Conservation (phyloP, 805 yeast genomes). For the Ogataea naganishii region DNA sequence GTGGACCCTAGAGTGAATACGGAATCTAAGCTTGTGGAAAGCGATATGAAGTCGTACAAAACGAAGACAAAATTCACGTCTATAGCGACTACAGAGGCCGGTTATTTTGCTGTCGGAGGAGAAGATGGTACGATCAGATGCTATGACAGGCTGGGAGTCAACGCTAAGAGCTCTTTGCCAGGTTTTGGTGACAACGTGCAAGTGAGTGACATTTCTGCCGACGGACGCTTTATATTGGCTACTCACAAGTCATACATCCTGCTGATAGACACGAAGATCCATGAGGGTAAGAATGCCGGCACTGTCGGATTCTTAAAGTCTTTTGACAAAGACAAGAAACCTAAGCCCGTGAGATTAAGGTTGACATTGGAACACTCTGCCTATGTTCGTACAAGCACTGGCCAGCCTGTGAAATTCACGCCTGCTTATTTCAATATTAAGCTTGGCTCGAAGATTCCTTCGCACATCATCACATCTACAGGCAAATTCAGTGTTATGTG, state of each 20-base stretch:
- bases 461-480: conserved; percentile 64
- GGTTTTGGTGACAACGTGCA: conserved; percentile 71
- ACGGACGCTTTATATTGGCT: conserved; percentile 76
- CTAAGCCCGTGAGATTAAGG: conserved; percentile 59
- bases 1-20: conserved; percentile 69
- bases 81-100: conserved; percentile 63
- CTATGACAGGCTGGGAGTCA: conserved; percentile 62
- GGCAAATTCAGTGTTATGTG: conserved; percentile 82
- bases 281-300: conserved; percentile 53
- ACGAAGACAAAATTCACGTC: conserved; percentile 49
- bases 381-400: conserved; percentile 44
- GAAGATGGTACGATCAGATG: conserved; percentile 67
- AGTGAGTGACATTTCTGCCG: conserved; percentile 64
- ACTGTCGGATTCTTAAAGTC: conserved; percentile 54
- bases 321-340: conserved; percentile 57
- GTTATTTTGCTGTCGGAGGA: conserved; percentile 71
- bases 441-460: conserved; percentile 36
- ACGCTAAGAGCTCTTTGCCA: conserved; percentile 73
- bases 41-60: conserved; percentile 44
- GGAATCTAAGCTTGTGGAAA: conserved; percentile 50
- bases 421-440: conserved; percentile 75
- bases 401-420: conserved; percentile 48
- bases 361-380: conserved; percentile 68
- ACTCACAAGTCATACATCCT: conserved; percentile 69
- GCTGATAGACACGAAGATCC: conserved; percentile 57